phyloP scores from a whole-genome alignment of 305 asterid species.

The Solanum chacoense region DNA sequence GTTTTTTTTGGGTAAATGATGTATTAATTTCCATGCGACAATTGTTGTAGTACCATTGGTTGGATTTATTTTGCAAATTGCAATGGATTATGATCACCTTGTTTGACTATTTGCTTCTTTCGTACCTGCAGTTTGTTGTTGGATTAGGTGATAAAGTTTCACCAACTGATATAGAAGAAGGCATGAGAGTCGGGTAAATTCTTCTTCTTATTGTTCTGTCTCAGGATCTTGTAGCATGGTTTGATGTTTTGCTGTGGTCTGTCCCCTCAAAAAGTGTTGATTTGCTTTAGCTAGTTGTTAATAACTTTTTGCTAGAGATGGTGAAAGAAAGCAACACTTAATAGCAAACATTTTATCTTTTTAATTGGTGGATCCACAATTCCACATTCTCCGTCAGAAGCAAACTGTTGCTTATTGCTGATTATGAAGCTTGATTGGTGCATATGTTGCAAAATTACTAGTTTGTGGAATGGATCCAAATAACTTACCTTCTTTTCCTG shows the following conservation, averaged over 20 bases:
- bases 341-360: background rate
- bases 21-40: background rate
- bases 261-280: background rate
- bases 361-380: background rate
- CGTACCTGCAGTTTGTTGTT: conserved; percentile 73
- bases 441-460: background rate
- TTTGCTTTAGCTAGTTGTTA: background rate
- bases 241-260: background rate
- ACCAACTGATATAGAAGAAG: conserved; percentile 96
- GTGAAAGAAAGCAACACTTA: background rate
- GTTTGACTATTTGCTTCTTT: background rate
- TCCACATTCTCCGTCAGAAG: background rate
- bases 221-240: background rate
- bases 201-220: background rate
- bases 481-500: background rate
- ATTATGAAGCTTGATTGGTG: background rate
- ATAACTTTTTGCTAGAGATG: background rate
- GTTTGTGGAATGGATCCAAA: background rate
- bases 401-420: background rate
- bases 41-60: background rate
- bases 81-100: background rate
- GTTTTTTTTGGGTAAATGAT: background rate
- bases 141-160: conserved; percentile 93
- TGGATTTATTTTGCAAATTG: background rate
- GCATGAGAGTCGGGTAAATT: conserved; percentile 91